Evolutionary conservation across 164 flowering plant genomes (phyloP).

Genomic region (Magnolia changhungtana): DNA sequence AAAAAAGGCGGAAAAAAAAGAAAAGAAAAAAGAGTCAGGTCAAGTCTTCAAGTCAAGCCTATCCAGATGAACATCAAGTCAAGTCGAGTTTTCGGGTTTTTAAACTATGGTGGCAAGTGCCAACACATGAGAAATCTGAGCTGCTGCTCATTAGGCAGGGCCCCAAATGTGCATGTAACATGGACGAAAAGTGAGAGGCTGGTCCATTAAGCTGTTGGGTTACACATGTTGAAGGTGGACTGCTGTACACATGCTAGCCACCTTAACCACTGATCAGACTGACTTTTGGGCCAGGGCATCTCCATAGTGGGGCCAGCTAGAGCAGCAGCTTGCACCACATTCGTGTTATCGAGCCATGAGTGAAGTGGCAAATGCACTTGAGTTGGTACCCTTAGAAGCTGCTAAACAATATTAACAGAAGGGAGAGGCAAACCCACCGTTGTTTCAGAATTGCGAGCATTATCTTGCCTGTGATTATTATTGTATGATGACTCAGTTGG

Average conservation of each 20-base stretch:
- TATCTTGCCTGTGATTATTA: conserved; percentile 6
- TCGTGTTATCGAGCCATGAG: background rate
- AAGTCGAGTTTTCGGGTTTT: too few species aligned
- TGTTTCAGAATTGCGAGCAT: background rate
- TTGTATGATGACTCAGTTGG: conserved; percentile 16
- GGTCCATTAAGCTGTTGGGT: background rate
- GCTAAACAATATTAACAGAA: background rate
- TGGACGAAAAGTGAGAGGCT: too few species aligned
- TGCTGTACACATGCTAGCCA: background rate
- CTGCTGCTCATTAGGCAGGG: too few species aligned
- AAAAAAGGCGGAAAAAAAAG: too few species aligned
- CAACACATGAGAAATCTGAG: too few species aligned
- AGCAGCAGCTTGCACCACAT: background rate
- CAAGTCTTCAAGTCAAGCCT: too few species aligned
- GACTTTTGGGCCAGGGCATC: background rate
- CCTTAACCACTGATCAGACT: background rate
- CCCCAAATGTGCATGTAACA: too few species aligned
- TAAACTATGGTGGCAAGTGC: too few species aligned
- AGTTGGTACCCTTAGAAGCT: background rate
- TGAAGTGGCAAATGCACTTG: background rate
- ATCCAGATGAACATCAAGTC: too few species aligned
- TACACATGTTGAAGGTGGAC: background rate
- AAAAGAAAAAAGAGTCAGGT: too few species aligned
- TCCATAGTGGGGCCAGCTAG: background rate
- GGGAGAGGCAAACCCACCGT: background rate